Evolutionary conservation across 495 filamentous ascomycete genomes (phyloP), one percentile per base, ranked within the genome.

Genomic region (Aspergillus funiculosus): DNA sequence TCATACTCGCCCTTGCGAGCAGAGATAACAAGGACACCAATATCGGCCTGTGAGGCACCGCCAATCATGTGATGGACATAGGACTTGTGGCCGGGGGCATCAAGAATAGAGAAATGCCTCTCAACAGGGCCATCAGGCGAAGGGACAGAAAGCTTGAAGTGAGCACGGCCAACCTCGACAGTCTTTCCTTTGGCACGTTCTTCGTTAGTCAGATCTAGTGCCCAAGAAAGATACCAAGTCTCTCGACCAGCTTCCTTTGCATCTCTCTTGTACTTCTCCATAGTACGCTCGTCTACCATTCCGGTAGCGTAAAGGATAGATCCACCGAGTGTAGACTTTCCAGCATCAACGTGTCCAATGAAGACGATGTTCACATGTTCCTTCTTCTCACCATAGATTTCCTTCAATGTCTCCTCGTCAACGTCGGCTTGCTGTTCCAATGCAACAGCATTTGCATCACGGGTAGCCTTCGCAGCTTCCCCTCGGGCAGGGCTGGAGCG

Each of bases 191-290:
- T 97, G 22, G 87, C 69, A 50, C 94, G 81, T 59, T 99, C 92
- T 66, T 99, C 92, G 56, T 89, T 91, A 28, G 89, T 97, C 55
- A 95, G 67, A 78, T 99, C 94, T 39, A 96, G 77, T 30, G 90
- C 92, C 94, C 90, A 97, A 36, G 90, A 99, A 8, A 96, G 73
- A 61, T 95, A 97, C 94, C 90, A 97, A n/a, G 87, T 87, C 73
- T 97, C 91, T 74, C 90, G 85, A 43, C 92, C 92, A 40, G 89
- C 77, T 10, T 95, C 92, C 72, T 95, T 97, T 18, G 92, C 92
- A 54, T 97, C 92, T 46, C 80, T 79, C 77, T 91, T 96, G 72
- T 92, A 92, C 64, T 99, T 99, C 8, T 99, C 92, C 74, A 99
- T 78, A 14, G 92, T 99, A 55, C 92, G 80, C 67, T 99, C 90